Evolutionary conservation across 1,284 basidiomycete genomes (phyloP), one percentile per base, ranked within the genome.

Genomic region (Wallemia mellicola): DNA sequence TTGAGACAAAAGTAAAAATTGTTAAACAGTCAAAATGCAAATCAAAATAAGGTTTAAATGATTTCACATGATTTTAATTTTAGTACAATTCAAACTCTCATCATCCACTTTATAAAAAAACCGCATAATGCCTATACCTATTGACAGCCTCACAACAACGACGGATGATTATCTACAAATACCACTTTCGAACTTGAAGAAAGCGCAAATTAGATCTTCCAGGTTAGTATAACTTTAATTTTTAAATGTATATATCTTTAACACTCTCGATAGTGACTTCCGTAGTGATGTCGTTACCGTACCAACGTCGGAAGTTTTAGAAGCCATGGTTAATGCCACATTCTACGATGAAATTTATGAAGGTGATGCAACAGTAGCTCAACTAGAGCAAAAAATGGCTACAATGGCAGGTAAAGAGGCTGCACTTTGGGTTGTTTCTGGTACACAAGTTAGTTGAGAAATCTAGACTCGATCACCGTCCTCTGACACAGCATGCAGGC

Each of bases 341-440:
- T 57, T 57, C 55, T 15, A 57, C 55, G 55, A 57, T 24, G 55
- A 57, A 17, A 57, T 57, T n/a, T 57, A 57, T 25, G 27, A 57
- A 25, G 55, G 55, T 25, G 55, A 57, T 24, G 25, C 55, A n/a
- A 27, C 55, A 7, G 24, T 57, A 19, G 55, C 24, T 17, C 24
- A 19, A 14, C 24, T 57, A 9, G 55, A 57, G 24, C 3, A 7
- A 7, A 26, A 28, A 17, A 27, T 57, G 25, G 55, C 55, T 26
- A 24, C 3, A 14, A 57, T 57, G 55, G 27, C 55, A 7, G 55
- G 55, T 2, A 57, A 57, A 25, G 55, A 57, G 24, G 55, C 55
- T 57, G 55, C 55, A 11, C 7, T 57, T 19, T 57, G 55, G 55
- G 24, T 26, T 24, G 27, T 57, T 7, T 57, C 55, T 26, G 55